Conservation (phyloP, 768 basidiomycete genomes). For the Russula emetica region DNA sequence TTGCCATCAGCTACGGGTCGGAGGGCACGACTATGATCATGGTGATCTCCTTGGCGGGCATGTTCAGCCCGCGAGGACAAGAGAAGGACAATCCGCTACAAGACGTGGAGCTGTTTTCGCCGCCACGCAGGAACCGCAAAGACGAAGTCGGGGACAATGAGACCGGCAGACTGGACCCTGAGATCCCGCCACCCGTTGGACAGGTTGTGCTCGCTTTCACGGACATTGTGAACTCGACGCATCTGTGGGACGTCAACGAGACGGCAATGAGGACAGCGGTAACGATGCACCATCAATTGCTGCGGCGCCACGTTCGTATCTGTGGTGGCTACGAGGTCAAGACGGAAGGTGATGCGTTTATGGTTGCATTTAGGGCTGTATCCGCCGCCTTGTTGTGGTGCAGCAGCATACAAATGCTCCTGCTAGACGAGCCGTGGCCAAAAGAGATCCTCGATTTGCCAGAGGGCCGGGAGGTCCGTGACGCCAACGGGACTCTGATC, state of each 20-base stretch:
- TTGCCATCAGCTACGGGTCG: slow-evolving; percentile 95
- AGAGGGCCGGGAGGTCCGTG: slow-evolving; percentile 78
- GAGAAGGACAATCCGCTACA: slow-evolving; percentile 44
- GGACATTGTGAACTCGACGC: slow-evolving; percentile 95
- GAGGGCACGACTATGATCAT: slow-evolving; percentile 96
- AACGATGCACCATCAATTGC: slow-evolving; percentile 79
- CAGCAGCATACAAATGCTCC: slow-evolving; percentile 75
- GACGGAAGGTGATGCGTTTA: slow-evolving; percentile 98
- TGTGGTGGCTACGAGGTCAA: slow-evolving; percentile 99
- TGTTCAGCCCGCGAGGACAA: slow-evolving; percentile 56
- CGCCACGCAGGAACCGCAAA: slow-evolving; percentile 37
- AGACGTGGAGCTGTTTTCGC: slow-evolving; percentile 38
- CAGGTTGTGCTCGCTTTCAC: slow-evolving; percentile 94
- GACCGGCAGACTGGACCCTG: slow-evolving; percentile 62
- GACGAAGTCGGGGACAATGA: slow-evolving; percentile 54
- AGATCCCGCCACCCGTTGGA: slow-evolving; percentile 80
- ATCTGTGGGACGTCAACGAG: slow-evolving; percentile 87
- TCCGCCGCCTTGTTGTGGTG: slow-evolving; percentile 88
- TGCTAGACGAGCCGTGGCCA: slow-evolving; percentile 86
- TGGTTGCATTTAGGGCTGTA: slow-evolving; percentile 93
- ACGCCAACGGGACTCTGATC: slow-evolving; percentile 61
- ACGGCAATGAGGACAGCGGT: slow-evolving; percentile 94
- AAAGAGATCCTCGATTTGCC: slow-evolving; percentile 88
- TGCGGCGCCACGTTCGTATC: slow-evolving; percentile 78
- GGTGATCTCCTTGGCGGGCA: slow-evolving; percentile 81